Conservation (phyloP, 192 early-diverging fungal species). For the Cladochytrium replicatum region DNA sequence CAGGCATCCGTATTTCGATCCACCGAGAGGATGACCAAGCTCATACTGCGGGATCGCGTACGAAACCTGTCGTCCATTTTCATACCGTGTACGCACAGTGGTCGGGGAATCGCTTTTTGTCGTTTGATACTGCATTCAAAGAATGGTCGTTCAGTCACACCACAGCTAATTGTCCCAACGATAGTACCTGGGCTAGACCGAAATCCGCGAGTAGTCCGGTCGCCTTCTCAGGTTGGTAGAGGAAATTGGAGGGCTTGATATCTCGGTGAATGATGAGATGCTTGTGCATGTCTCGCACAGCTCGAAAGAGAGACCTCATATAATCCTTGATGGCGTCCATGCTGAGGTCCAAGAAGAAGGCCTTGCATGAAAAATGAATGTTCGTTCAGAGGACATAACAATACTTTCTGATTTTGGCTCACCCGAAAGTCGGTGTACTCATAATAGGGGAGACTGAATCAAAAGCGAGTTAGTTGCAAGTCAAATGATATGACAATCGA, state of each 20-base stretch:
- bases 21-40: neutral
- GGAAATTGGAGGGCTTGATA: conserved; percentile 91
- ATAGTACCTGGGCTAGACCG: conserved; percentile 71
- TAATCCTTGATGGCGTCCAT: conserved; percentile 4
- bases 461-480: conserved; percentile 1
- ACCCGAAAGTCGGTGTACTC: conserved; percentile 73
- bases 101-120: no score
- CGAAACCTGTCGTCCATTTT: no score
- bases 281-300: conserved; percentile 59
- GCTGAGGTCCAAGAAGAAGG: neutral
- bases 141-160: no score
- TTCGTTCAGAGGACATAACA: no score
- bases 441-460: conserved; percentile 64
- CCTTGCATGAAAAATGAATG: no score
- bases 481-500: conserved; percentile 1
- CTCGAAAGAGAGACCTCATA: conserved; percentile 49
- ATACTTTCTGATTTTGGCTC: conserved; percentile 7
- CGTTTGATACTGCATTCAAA: no score
- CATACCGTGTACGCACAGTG: no score
- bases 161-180: neutral
- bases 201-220: conserved; percentile 87
- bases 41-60: no score
- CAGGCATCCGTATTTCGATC: conserved; percentile 26
- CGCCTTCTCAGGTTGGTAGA: conserved; percentile 58
- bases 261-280: conserved; percentile 79